phyloP scores from a whole-genome alignment of 1,284 basidiomycete genomes.

The Gymnopus androsaceus region DNA sequence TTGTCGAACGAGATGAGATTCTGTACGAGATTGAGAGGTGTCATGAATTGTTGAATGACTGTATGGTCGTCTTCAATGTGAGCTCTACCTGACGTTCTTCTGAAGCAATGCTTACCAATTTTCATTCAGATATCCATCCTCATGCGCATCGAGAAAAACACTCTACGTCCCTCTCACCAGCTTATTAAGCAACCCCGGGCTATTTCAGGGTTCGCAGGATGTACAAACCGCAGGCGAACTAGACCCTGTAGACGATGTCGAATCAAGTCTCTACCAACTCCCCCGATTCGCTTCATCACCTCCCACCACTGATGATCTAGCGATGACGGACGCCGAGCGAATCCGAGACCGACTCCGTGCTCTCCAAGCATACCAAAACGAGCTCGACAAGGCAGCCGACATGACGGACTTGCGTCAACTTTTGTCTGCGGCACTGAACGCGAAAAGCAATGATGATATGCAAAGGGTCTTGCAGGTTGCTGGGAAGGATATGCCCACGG shows the following conservation, averaged over 20 bases:
- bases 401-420: slow-evolving; percentile 7
- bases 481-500: slow-evolving; percentile 13
- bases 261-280: not conserved
- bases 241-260: not conserved
- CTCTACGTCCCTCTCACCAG: slow-evolving; percentile 1
- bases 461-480: slow-evolving; percentile 11
- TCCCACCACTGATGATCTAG: slow-evolving; percentile 10
- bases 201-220: not conserved
- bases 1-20: slow-evolving; percentile 11
- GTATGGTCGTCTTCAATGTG: slow-evolving; percentile 16
- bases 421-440: slow-evolving; percentile 5
- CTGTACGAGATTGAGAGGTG: slow-evolving; percentile 12
- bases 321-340: slow-evolving; percentile 10
- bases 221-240: not conserved
- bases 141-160: slow-evolving; percentile 9
- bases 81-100: not conserved
- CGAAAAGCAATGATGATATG: slow-evolving; percentile 10
- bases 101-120: not conserved
- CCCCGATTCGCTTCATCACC: not conserved
- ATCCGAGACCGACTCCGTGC: slow-evolving; percentile 8
- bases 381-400: slow-evolving; percentile 15
- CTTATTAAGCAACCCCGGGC: not conserved
- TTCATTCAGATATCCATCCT: slow-evolving; percentile 9
- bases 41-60: slow-evolving; percentile 11
- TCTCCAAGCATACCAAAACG: slow-evolving; percentile 13